Evolutionary conservation across 1,284 basidiomycete species (phyloP), one percentile per base, ranked within the genome.

Genomic region (Athelia psychrophila): DNA sequence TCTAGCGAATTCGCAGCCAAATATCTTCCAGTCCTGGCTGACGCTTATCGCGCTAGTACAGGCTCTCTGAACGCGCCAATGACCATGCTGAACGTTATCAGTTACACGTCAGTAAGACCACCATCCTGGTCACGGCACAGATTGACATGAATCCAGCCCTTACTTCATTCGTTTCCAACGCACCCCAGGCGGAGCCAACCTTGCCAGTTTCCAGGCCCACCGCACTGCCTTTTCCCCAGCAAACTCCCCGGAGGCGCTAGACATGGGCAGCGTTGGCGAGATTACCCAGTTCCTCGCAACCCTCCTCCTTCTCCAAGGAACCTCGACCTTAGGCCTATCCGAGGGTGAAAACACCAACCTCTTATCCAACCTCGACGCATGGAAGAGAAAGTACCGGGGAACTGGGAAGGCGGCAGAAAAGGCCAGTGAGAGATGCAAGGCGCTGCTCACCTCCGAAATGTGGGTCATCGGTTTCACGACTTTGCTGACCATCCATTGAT

Each of bases 221-320:
- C 72, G 71, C 33, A 68, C 65, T 2, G 68, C 64, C 2, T 60
- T 62, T 18, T 51, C 47, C 32, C 15, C 38, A 15, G 42, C 23
- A 45, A 63, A 56, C 58, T 50, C 49, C 20, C 51, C 52, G 3
- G 27, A 5, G 27, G n/a, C 49, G 18, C 47, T 48, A 15, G 42
- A 57, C 2, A 35, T 44, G 2, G 60, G 68, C 16, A 54, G 59
- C 18, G 55, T 74, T 24, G 66, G 52, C 22, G 70, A 74, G 51
- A 59, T 66, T n/a, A 65, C 67, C 13, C 73, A 75, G 53, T 75
- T 75, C 49, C 55, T 74, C 19, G 65, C 72, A 0, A 72, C 71
- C 3, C 57, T 76, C 35, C 60, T 77, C 10, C 62, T 71, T 35
- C 55, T 73, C 3, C 72, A 74, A 50, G 74, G 72, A 16, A 58